A percentile compares a stretch with the other conserved stretches of the same genome.
Conservation (phyloP, 352 stramenopile genomes). For the Thalassiosira mediterranea region DNA sequence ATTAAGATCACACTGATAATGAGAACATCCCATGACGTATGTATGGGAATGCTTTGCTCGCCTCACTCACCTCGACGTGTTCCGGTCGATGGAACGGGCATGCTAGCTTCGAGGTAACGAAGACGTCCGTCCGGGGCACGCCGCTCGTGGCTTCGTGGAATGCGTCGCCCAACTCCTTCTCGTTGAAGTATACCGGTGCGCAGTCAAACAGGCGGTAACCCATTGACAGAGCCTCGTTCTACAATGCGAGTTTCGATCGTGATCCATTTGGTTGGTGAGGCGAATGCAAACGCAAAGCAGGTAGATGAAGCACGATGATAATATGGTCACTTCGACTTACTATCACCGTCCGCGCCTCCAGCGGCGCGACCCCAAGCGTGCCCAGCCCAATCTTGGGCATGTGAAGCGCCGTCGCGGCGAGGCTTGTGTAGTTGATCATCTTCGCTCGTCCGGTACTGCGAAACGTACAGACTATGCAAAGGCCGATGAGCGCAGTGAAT, state of each 20-base stretch:
- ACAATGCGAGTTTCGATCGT: no score
- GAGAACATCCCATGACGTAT: no score
- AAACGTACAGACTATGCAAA: no score
- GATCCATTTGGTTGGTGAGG: no score
- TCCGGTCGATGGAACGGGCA: slow-evolving; percentile 77
- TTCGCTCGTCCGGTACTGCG: no score
- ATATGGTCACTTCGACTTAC: no score
- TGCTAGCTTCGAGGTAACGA: slow-evolving; percentile 87
- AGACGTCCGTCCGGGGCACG: slow-evolving; percentile 78
- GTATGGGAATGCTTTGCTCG: no score
- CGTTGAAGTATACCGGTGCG: slow-evolving; percentile 81
- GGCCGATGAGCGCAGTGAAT: no score
- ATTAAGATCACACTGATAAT: no score
- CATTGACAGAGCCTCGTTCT: slow-evolving; percentile 53
- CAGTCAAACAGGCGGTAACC: slow-evolving; percentile 82
- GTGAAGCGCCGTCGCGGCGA: slow-evolving; percentile 18
- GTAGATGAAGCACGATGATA: no score
- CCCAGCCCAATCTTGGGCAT: slow-evolving; percentile 46
- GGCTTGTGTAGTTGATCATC: slow-evolving; percentile 21
- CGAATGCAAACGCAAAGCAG: no score
- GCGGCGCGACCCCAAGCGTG: slow-evolving; percentile 35
- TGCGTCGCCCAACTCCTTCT: slow-evolving; percentile 72
- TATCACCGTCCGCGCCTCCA: slow-evolving; percentile 39
- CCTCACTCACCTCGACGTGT: neutral
- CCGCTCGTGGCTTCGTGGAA: slow-evolving; percentile 47